Evolutionary conservation across 352 stramenopile species (phyloP).

Genomic region (Pythium scleroteichum): DNA sequence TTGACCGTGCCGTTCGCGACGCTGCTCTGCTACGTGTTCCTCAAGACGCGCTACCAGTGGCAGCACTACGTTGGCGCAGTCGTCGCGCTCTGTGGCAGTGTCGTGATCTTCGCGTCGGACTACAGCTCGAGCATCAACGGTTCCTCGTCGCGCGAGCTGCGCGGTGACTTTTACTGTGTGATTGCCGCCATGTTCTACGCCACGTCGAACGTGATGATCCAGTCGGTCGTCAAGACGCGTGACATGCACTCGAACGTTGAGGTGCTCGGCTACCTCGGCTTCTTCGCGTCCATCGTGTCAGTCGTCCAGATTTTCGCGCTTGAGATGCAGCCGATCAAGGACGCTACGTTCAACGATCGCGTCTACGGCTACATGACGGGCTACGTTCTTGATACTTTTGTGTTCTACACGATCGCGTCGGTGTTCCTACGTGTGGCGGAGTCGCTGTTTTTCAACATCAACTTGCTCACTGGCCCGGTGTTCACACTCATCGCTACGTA

Average conservation of each 20-base stretch:
- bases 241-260: constrained; percentile 62
- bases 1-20: constrained; percentile 70
- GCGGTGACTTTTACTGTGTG: constrained; percentile 62
- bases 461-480: constrained; percentile 53
- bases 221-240: constrained; percentile 63
- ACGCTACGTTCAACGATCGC: constrained; percentile 44
- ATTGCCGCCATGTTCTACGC: constrained; percentile 62
- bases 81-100: constrained; percentile 44
- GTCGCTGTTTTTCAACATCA: constrained; percentile 73
- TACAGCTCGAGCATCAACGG: constrained; percentile 46
- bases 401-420: constrained; percentile 63
- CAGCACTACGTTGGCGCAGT: constrained; percentile 49
- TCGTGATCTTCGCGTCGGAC: constrained; percentile 64
- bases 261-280: constrained; percentile 49
- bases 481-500: constrained; percentile 64
- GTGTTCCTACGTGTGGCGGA: constrained; percentile 61
- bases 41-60: constrained; percentile 62
- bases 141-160: constrained; percentile 31
- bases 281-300: constrained; percentile 54
- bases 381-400: constrained; percentile 57
- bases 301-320: constrained; percentile 55
- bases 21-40: constrained; percentile 65
- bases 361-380: constrained; percentile 61
- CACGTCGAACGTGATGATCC: constrained; percentile 73
- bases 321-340: constrained; percentile 43